A percentile compares a stretch with the other conserved stretches of the same genome.
Evolutionary conservation across 371 early-diverging fungal species (phyloP).

Genomic region (Mucor plumbeus): DNA sequence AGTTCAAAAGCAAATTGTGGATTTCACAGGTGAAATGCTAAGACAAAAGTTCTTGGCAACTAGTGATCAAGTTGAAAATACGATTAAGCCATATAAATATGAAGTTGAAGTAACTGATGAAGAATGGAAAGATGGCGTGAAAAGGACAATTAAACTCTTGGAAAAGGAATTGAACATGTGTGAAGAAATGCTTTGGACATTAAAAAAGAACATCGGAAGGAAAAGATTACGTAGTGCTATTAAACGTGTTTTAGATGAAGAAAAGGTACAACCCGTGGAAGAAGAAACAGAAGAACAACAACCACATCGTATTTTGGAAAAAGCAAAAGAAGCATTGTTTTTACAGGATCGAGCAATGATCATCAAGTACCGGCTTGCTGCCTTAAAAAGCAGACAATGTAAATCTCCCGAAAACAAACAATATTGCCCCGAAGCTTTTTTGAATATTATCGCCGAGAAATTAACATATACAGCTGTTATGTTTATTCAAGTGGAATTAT

Average conservation of each 20-base stretch:
- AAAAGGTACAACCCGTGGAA: slow-evolving; percentile 47
- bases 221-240: slow-evolving; percentile 83
- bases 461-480: slow-evolving; percentile 90
- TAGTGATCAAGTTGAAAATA: slow-evolving; percentile 96
- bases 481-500: slow-evolving; percentile 94
- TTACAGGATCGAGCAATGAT: slow-evolving; percentile 76
- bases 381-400: slow-evolving; percentile 82
- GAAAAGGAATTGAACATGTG: slow-evolving; percentile 78
- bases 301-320: slow-evolving; percentile 69
- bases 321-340: slow-evolving; percentile 78
- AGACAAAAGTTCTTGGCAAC: slow-evolving; percentile 82
- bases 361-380: slow-evolving; percentile 78
- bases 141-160: slow-evolving; percentile 71
- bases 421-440: slow-evolving; percentile 91
- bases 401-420: slow-evolving; percentile 72
- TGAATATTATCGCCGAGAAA: slow-evolving; percentile 89
- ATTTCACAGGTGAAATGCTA: slow-evolving; percentile 81
- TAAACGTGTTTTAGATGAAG: slow-evolving; percentile 59
- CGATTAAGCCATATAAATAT: slow-evolving; percentile 97
- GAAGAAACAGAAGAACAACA: slow-evolving; percentile 1
- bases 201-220: slow-evolving; percentile 77
- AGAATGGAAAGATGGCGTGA: slow-evolving; percentile 91
- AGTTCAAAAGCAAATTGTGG: slow-evolving; percentile 74
- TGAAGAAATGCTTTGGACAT: slow-evolving; percentile 68
- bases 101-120: slow-evolving; percentile 90